phyloP scores from a whole-genome alignment of 169 alveolate species.

The Eimeria acervulina region DNA sequence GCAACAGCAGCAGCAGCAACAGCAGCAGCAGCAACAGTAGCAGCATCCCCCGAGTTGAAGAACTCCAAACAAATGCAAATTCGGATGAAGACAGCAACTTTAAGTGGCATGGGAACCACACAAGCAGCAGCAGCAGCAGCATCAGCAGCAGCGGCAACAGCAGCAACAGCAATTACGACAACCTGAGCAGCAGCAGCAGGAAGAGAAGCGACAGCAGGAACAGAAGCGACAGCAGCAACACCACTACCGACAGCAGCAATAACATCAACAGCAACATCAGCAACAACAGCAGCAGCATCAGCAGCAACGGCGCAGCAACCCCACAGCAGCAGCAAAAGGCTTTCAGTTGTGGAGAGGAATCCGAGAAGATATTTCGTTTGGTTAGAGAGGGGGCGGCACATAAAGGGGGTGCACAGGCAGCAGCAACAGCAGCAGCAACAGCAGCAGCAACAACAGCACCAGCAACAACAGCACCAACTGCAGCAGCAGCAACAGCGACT shows the following conservation, averaged over 20 bases:
- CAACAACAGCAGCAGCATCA: too few relatives aligned
- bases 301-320: neutral
- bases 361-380: too few relatives aligned
- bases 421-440: neutral
- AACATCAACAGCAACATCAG: too few relatives aligned
- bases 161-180: neutral
- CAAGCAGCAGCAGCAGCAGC: neutral
- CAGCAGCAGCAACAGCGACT: neutral
- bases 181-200: neutral
- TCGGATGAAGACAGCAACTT: neutral
- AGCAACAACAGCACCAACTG: neutral
- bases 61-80: neutral
- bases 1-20: conserved; percentile 6
- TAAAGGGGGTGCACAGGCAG: neutral
- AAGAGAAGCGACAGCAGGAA: neutral
- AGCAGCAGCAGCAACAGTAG: conserved; percentile 23
- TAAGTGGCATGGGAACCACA: too few relatives aligned
- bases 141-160: neutral
- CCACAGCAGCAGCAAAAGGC: too few relatives aligned
- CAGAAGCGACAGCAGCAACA: neutral
- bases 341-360: too few relatives aligned
- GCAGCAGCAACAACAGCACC: neutral
- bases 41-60: neutral
- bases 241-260: too few relatives aligned
- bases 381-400: neutral